Base-by-base conservation (phyloP, 2,329 filamentous ascomycete genomes). In the Trichoderma polysporum region DNA sequence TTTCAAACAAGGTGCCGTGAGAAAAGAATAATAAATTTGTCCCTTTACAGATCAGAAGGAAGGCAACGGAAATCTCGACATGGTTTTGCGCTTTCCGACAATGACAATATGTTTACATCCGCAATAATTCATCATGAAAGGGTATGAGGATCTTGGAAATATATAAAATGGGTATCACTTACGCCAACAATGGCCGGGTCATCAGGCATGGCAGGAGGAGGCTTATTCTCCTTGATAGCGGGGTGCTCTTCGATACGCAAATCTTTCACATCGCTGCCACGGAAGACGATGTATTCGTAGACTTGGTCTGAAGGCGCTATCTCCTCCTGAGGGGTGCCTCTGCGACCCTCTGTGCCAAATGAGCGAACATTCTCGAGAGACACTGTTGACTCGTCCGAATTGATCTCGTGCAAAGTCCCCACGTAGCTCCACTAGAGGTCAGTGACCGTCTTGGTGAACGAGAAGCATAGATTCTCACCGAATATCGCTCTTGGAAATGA, bases 1-100 rank as follows among this genome's bases (percentile, higher is more conserved):
- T 37, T n/a, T 45, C n/a, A 19, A 45, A 22, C 10, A 25, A 54
- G 15, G n/a, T 52, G 6, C 37, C 31, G 27, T 25, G 13, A 62
- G 41, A 52, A 41, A 2, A 22, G 27, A 35, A 29, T 35, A 29
- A 64, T 41, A 19, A 56, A 19, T 19, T 13, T 31, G 54, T 17
- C 56, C 62, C 68, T 69, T 68, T 73, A 70, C 53, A 70, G 76
- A 89, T 97, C 93, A 97, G 93, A 97, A 97, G 94, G 94, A 97
- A 97, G 94, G 93, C 94, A 97, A 97, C 94, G 93, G 94, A 97
- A 90, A 91, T 90, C 88, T 97, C 94, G 90, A 97, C 94, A 97
- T 84, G 86, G 86, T 90, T 88, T 89, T 97, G 93, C 93, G 93
- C 93, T 91, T 90, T 91, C 91, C 90, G 90, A 88, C 86, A n/a